Evolutionary conservation across 2,329 filamentous ascomycete species (phyloP).

Genomic region (Diaporthe aspalathi): DNA sequence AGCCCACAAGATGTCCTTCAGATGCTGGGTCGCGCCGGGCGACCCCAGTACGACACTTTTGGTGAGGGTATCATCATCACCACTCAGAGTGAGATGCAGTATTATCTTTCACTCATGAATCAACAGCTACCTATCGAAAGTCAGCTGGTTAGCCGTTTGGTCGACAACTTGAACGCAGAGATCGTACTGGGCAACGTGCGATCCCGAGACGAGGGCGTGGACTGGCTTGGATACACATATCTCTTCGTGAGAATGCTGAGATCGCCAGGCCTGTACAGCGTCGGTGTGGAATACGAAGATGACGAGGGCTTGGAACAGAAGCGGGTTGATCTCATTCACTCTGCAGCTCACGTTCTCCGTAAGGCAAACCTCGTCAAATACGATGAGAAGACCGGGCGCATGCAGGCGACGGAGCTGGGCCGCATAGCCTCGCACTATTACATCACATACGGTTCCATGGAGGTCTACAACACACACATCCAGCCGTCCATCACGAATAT

Average conservation of each 20-base stretch:
- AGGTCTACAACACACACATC: conserved; percentile 95
- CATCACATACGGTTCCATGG: conserved; percentile 95
- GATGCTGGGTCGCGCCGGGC: conserved; percentile 97
- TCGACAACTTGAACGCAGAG: conserved; percentile 96
- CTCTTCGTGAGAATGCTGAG: conserved; percentile 97
- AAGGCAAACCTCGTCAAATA: conserved; percentile 93
- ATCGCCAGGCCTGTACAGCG: conserved; percentile 93
- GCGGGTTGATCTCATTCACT: conserved; percentile 96
- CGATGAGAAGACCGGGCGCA: conserved; percentile 88
- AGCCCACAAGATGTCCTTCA: conserved; percentile 98
- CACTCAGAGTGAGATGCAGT: conserved; percentile 92
- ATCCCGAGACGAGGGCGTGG: conserved; percentile 93
- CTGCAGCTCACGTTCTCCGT: conserved; percentile 87
- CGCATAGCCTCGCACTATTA: conserved; percentile 98
- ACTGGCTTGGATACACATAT: conserved; percentile 99
- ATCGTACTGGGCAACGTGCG: conserved; percentile 94
- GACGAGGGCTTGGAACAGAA: conserved; percentile 94
- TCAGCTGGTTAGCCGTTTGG: conserved; percentile 91
- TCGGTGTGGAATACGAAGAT: conserved; percentile 94
- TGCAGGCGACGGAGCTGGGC: conserved; percentile 93
- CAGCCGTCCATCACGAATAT: conserved; percentile 93
- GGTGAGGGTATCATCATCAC: conserved; percentile 99
- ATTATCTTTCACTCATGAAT: conserved; percentile 95
- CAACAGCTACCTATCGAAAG: conserved; percentile 98
- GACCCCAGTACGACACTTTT: conserved; percentile 96